Evolutionary conservation across 371 early-diverging fungal genomes (phyloP), one percentile per base, ranked within the genome.

Genomic region (Mucor plumbeus): DNA sequence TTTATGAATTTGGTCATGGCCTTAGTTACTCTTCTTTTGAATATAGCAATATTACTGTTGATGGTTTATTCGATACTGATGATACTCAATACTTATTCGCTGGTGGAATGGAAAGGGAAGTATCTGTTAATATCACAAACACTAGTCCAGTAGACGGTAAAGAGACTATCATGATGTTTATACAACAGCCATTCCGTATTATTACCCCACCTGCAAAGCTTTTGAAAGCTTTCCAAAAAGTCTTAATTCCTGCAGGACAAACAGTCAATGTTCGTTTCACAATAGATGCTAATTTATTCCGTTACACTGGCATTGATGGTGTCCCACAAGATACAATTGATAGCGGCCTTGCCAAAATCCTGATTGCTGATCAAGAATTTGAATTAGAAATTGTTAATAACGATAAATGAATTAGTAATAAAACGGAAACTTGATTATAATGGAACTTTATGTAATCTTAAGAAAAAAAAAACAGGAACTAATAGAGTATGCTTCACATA

Each of bases 1-100:
- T 85, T 43, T 91, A 80, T 65, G 72, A 83, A 11, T 91, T 91
- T 66, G 86, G 90, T 4, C 80, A 79, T 36, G 91, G 91, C 17
- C 59, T 91, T 8, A 86, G 88, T 2, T 90, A 90, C 59, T 81
- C 87, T 1, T 65, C 71, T 0, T 77, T 91, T 50, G 61, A 66
- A 7, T 90, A 90, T 70, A 68, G 73, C 67, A 26, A 71, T 77
- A 65, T 82, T 63, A 63, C 67, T 10, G 15, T 44, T 7, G 11
- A 47, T 7, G 65, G 63, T 21, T 77, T 34, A 56, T 38, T 35
- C 4, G 50, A 36, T 15, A 26, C 36, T 4, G 41, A 64, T 17
- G 19, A 39, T 5, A 41, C 34, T 4, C 67, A 40, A 34, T 53
- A 7, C 10, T 59, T 79, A 41, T 34, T 11, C 6, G 15, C 31